These are phyloP conservation scores for Pythium graminicola DNA, from an alignment of 352 stramenopile species.

Conservation along the genomic window DNA sequence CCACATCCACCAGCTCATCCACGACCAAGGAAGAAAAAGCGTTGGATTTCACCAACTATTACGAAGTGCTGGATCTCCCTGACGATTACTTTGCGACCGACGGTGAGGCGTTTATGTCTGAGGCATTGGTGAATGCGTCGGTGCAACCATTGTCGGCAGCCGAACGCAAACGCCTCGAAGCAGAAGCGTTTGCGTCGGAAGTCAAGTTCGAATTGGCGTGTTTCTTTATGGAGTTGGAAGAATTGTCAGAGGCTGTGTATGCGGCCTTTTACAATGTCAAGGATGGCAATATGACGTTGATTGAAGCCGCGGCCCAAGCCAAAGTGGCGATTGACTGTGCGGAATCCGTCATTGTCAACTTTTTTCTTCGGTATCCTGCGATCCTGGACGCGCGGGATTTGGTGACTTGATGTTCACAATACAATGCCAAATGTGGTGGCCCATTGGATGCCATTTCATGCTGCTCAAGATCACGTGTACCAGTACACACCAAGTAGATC, in stretches of 20 bases:
- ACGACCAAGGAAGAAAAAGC: neutral
- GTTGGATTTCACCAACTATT: slow-evolving; percentile 9
- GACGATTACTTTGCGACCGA: slow-evolving; percentile 3
- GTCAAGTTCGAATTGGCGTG: slow-evolving; percentile 1
- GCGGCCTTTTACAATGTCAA: neutral
- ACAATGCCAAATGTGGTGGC: neutral
- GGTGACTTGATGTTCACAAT: neutral
- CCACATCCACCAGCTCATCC: neutral
- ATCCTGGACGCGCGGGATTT: neutral
- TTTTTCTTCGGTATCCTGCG: neutral
- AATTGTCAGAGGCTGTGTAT: neutral
- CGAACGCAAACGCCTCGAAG: slow-evolving; percentile 1
- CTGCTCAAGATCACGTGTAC: neutral
- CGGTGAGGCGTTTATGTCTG: neutral
- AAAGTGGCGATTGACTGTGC: slow-evolving; percentile 4
- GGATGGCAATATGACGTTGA: neutral
- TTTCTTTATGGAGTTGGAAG: slow-evolving; percentile 1
- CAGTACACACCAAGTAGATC: neutral
- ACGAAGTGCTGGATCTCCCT: neutral
- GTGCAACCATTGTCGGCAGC: neutral
- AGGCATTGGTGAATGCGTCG: neutral
- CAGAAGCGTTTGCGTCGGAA: neutral
- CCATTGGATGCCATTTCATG: neutral
- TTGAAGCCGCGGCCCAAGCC: neutral
- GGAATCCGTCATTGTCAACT: neutral